phyloP scores from a whole-genome alignment of 441 rosid species.

The Pelargonium fulgidum region DNA sequence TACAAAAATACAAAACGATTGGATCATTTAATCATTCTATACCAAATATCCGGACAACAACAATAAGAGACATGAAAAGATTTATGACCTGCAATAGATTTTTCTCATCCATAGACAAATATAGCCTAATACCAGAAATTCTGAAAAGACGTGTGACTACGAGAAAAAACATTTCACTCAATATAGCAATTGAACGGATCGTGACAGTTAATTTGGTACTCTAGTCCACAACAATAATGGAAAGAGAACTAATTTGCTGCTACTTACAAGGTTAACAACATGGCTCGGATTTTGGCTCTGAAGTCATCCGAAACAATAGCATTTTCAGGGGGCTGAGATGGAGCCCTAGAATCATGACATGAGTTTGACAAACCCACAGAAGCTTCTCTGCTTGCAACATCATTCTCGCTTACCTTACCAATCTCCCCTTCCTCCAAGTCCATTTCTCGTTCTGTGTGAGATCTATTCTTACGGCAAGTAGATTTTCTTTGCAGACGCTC shows the following conservation, averaged over 20 bases:
- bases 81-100: too few species aligned
- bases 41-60: too few species aligned
- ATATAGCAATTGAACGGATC: too few species aligned
- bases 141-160: too few species aligned
- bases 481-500: slow-evolving; percentile 25
- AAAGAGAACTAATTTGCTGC: neutral
- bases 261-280: slow-evolving; percentile 67
- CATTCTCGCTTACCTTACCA: slow-evolving; percentile 28
- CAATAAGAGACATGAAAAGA: too few species aligned
- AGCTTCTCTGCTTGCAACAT: slow-evolving; percentile 35
- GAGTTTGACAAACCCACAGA: slow-evolving; percentile 35
- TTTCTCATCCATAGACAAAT: too few species aligned
- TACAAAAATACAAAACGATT: too few species aligned
- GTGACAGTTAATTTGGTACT: too few species aligned
- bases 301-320: slow-evolving; percentile 59
- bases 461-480: slow-evolving; percentile 32
- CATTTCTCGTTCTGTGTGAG: slow-evolving; percentile 26
- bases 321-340: slow-evolving; percentile 30
- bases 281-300: slow-evolving; percentile 86
- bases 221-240: neutral
- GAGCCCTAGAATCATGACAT: slow-evolving; percentile 21
- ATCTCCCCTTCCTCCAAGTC: slow-evolving; percentile 64
- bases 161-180: too few species aligned
- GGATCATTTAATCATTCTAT: too few species aligned
- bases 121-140: too few species aligned